phyloP scores from a whole-genome alignment of 768 basidiomycete species.

The Mycena albidolilacea region DNA sequence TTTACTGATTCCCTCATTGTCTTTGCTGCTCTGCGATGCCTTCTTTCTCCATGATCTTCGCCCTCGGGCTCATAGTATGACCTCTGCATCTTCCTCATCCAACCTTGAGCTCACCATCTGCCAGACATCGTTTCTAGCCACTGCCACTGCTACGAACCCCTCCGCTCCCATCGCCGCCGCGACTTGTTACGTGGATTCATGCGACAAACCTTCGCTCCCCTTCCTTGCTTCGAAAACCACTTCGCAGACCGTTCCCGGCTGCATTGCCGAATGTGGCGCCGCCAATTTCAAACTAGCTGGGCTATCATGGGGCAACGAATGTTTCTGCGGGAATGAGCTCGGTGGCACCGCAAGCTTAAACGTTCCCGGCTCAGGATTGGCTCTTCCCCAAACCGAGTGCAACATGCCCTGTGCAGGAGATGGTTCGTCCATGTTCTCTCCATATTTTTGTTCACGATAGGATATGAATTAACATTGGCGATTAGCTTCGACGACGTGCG shows the following conservation, averaged over 20 bases:
- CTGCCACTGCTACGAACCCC: constrained; percentile 25
- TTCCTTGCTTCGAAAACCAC: constrained; percentile 25
- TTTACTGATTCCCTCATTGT: constrained; percentile 29
- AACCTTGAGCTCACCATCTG: constrained; percentile 30
- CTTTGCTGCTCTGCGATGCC: constrained; percentile 27
- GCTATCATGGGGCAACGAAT: constrained; percentile 30
- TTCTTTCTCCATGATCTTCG: constrained; percentile 30
- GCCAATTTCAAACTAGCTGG: constrained; percentile 25
- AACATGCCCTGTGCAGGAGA: constrained; percentile 28
- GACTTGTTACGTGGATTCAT: constrained; percentile 28
- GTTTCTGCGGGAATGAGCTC: constrained; percentile 29
- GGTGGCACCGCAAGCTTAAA: constrained; percentile 28
- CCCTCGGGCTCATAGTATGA: constrained; percentile 29
- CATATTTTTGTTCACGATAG: constrained; percentile 13
- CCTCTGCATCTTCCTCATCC: constrained; percentile 25
- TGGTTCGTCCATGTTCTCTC: constrained; percentile 26
- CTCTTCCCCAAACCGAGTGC: constrained; percentile 30
- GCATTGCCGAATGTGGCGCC: constrained; percentile 30
- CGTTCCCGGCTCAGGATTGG: constrained; percentile 30
- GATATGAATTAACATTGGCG: neutral
- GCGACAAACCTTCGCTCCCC: constrained; percentile 26
- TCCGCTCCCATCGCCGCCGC: constrained; percentile 22
- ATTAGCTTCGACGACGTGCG: neutral
- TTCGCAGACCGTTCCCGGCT: constrained; percentile 29
- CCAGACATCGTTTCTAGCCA: constrained; percentile 29